phyloP scores from a whole-genome alignment of 169 alveolate species.

The Plasmodium yoelii region DNA sequence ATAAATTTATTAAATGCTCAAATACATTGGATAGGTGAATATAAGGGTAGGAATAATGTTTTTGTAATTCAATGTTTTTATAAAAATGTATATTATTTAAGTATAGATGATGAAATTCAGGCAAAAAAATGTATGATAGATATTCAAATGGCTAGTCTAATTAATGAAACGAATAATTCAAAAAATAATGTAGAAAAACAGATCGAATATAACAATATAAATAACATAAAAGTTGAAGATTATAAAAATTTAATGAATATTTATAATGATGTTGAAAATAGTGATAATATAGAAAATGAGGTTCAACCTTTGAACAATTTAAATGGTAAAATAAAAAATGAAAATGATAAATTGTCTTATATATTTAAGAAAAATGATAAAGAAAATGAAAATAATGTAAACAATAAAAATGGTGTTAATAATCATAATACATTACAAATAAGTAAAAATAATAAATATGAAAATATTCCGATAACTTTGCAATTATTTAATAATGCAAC shows the following conservation, averaged over 20 bases:
- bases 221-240: background rate
- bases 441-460: no score
- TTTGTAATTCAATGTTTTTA: slow-evolving; percentile 61
- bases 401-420: no score
- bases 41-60: slow-evolving; percentile 78
- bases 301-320: no score
- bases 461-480: no score
- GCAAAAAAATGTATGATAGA: slow-evolving; percentile 79
- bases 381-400: no score
- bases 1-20: slow-evolving; percentile 68
- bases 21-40: slow-evolving; percentile 81
- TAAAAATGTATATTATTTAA: slow-evolving; percentile 66
- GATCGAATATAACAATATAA: background rate
- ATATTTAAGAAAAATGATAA: no score
- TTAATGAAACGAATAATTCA: background rate
- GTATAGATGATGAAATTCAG: slow-evolving; percentile 74
- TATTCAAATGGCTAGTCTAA: slow-evolving; percentile 24
- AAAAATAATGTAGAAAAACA: background rate
- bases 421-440: no score
- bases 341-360: no score
- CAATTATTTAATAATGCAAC: no score
- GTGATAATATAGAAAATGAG: background rate
- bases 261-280: background rate
- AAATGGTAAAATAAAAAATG: no score
- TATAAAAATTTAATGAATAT: background rate